phyloP scores from a whole-genome alignment of 371 early-diverging fungal genomes.

The Mortierella sp. region DNA sequence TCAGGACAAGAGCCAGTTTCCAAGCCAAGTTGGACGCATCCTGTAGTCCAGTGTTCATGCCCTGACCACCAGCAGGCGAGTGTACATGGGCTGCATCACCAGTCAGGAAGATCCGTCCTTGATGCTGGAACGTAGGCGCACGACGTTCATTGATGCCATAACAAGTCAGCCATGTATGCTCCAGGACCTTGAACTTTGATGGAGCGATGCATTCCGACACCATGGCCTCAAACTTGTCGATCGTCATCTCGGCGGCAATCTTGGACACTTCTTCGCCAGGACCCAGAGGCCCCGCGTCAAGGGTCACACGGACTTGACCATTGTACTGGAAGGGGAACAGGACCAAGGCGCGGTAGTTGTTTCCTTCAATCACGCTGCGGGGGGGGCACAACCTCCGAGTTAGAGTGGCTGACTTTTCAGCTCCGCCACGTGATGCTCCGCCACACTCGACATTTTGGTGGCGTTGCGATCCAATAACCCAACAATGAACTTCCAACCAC shows the following conservation, averaged over 20 bases:
- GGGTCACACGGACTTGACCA: constrained; percentile 6
- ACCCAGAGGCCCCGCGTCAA: constrained; percentile 15
- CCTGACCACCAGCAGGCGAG: constrained; percentile 60
- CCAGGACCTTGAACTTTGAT: constrained; percentile 22
- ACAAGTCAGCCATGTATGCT: constrained; percentile 25
- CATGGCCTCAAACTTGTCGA: constrained; percentile 30
- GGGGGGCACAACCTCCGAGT: not conserved
- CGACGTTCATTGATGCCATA: constrained; percentile 45
- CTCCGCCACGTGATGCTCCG: too few species aligned
- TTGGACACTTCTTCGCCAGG: constrained; percentile 22
- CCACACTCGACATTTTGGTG: too few species aligned
- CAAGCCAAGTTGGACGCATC: constrained; percentile 62
- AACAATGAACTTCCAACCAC: not conserved
- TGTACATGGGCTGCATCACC: constrained; percentile 61
- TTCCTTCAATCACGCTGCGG: constrained; percentile 16
- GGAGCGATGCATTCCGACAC: constrained; percentile 5
- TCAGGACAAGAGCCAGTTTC: constrained; percentile 55
- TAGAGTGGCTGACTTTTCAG: too few species aligned
- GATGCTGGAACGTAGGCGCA: constrained; percentile 34
- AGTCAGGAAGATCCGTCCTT: constrained; percentile 50
- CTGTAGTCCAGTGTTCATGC: constrained; percentile 61
- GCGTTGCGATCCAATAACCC: too few species aligned
- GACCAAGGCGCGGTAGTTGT: constrained; percentile 7
- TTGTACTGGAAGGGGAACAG: constrained; percentile 18
- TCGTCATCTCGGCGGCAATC: constrained; percentile 18